A percentile compares a stretch with the other conserved stretches of the same genome.
These are phyloP conservation scores for Mycocentrospora acerina DNA, from an alignment of 2,329 filamentous ascomycete genomes.

Conservation along the genomic window DNA sequence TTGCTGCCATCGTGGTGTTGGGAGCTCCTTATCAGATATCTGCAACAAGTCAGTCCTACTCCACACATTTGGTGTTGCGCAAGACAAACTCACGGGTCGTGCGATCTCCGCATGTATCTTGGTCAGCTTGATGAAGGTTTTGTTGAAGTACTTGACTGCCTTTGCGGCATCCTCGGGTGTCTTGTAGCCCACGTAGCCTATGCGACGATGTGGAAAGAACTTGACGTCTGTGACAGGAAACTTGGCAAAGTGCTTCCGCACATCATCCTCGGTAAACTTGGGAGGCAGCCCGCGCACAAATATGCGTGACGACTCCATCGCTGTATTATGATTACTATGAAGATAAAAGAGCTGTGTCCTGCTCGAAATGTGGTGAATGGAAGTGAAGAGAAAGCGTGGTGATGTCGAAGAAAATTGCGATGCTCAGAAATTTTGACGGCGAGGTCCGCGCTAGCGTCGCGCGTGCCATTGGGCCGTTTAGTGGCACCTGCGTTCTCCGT, in stretches of 20 bases:
- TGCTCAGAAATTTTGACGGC: conserved; percentile 11
- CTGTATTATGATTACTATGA: neutral
- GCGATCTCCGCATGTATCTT: conserved; percentile 89
- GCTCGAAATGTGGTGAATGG: conserved; percentile 12
- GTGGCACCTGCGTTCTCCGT: conserved; percentile 10
- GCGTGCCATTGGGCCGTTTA: neutral
- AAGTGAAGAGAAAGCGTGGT: conserved; percentile 7
- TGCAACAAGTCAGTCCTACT: conserved; percentile 30
- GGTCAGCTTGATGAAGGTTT: conserved; percentile 92
- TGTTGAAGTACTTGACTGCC: conserved; percentile 94
- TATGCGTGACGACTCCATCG: conserved; percentile 74
- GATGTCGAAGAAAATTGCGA: conserved; percentile 3
- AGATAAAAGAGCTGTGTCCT: conserved; percentile 13
- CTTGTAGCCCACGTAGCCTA: conserved; percentile 95
- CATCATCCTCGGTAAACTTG: conserved; percentile 78
- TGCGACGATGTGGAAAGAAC: conserved; percentile 83
- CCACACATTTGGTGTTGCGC: neutral
- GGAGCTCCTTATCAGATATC: conserved; percentile 38
- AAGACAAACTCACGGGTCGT: conserved; percentile 62
- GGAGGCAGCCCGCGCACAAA: conserved; percentile 77
- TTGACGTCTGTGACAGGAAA: conserved; percentile 87
- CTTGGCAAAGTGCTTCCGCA: conserved; percentile 84
- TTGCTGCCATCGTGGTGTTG: conserved; percentile 36
- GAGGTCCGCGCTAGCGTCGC: conserved; percentile 7
- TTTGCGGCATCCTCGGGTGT: conserved; percentile 74